Evolutionary conservation across 306 rosid species (phyloP).

Genomic region (Amphicarpaea edgeworthii): DNA sequence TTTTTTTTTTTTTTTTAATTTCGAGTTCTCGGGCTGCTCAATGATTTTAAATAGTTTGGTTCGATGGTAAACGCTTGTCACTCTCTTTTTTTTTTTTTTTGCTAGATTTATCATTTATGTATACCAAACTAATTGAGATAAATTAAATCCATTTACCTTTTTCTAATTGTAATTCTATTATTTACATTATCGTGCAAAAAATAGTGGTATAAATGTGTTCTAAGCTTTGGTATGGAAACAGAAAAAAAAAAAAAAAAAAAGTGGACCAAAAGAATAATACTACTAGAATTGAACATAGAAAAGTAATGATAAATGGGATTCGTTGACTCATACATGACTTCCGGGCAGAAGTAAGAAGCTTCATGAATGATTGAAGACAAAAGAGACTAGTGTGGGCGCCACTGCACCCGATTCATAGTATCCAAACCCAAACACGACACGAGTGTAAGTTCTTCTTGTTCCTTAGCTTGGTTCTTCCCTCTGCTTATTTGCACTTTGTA

Average conservation of each 20-base stretch:
- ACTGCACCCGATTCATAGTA: slow-evolving; percentile 47
- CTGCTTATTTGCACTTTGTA: slow-evolving; percentile 15
- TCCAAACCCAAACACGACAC: slow-evolving; percentile 27
- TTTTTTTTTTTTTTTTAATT: no score
- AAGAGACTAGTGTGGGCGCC: slow-evolving; percentile 31
- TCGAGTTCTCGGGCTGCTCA: no score
- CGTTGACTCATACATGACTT: slow-evolving; percentile 14
- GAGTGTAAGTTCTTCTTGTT: slow-evolving; percentile 14
- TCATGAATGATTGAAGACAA: slow-evolving; percentile 35
- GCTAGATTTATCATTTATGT: no score
- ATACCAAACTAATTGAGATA: no score
- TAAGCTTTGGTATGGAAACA: background rate
- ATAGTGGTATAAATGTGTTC: background rate
- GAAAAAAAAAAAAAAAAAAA: no score
- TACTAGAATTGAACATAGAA: background rate
- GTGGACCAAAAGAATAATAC: slow-evolving; percentile 7
- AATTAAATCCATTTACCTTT: no score
- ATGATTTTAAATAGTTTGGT: no score
- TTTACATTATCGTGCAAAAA: background rate
- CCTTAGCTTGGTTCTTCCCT: slow-evolving; percentile 29
- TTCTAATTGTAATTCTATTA: background rate
- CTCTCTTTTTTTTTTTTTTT: no score
- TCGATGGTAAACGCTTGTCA: no score
- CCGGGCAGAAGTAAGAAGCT: slow-evolving; percentile 14
- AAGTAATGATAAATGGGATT: slow-evolving; percentile 16